A percentile compares a stretch with the other conserved stretches of the same genome.
These are phyloP conservation scores for Selaginella tamariscina DNA, from an alignment of 75 land plant species.

Conservation along the genomic window DNA sequence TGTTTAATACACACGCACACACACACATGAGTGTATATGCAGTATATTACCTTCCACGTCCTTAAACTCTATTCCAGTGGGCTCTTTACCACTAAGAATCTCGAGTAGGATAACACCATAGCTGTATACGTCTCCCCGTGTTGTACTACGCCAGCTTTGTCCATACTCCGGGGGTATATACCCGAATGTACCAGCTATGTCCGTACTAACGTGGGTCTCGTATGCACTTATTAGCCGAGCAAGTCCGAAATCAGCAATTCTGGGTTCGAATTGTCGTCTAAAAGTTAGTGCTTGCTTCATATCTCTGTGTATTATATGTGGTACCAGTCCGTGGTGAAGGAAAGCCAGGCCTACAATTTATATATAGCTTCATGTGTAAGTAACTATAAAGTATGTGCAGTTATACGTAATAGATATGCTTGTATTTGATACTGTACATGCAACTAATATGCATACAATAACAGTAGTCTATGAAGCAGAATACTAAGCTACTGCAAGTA, in stretches of 20 bases:
- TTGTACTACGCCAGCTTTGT: conserved; percentile 3
- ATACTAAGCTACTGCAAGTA: too few relatives aligned
- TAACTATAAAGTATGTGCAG: too few relatives aligned
- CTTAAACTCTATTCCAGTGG: conserved; percentile 5
- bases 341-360: conserved; percentile 9
- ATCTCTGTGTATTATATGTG: conserved; percentile 12
- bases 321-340: conserved; percentile 7
- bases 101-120: conserved; percentile 5
- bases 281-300: conserved; percentile 9
- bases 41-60: too few relatives aligned
- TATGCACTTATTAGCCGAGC: conserved; percentile 7
- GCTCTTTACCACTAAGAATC: background rate
- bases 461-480: too few relatives aligned
- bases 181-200: conserved; percentile 7
- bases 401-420: too few relatives aligned
- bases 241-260: background rate
- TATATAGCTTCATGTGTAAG: too few relatives aligned
- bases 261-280: conserved; percentile 3
- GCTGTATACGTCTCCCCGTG: conserved; percentile 8
- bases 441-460: too few relatives aligned
- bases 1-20: too few relatives aligned
- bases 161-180: conserved; percentile 11
- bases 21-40: too few relatives aligned
- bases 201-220: conserved; percentile 9
- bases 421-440: too few relatives aligned